A percentile compares a stretch with the other conserved stretches of the same genome.
Evolutionary conservation across 140 eudicot species (phyloP).

Genomic region (Oenanthe javanica): DNA sequence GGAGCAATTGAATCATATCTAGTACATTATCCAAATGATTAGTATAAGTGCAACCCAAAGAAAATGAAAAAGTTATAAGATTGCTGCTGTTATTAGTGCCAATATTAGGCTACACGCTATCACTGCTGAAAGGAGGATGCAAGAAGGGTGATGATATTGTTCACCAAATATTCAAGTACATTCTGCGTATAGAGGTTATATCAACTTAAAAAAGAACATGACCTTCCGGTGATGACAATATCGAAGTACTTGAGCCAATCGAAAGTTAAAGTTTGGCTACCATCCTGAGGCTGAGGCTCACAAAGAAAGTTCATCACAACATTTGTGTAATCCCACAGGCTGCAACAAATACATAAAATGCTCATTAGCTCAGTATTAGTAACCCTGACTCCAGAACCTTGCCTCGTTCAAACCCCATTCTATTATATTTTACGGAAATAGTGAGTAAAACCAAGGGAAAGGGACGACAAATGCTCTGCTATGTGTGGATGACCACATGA

Average conservation of each 20-base stretch:
- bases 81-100: background rate
- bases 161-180: background rate
- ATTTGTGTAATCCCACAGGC: constrained; percentile 97
- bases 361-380: background rate
- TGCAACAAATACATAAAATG: constrained; percentile 33
- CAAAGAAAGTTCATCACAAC: constrained; percentile 97
- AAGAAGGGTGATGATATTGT: background rate
- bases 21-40: background rate
- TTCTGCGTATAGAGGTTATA: background rate
- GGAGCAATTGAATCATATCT: background rate
- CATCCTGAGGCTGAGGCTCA: constrained; percentile 35
- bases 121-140: background rate
- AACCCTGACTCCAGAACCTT: too few relatives aligned
- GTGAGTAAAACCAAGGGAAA: background rate
- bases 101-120: background rate
- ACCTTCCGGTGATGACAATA: constrained; percentile 98
- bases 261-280: constrained; percentile 39
- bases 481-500: background rate
- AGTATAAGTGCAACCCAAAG: background rate
- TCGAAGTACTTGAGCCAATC: constrained; percentile 94
- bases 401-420: background rate
- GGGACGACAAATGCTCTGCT: background rate
- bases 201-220: constrained; percentile 15
- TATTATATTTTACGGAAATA: background rate
- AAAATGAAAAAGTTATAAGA: background rate